phyloP scores from a whole-genome alignment of 1,284 basidiomycete species.

The Ustanciosporium gigantosporum region DNA sequence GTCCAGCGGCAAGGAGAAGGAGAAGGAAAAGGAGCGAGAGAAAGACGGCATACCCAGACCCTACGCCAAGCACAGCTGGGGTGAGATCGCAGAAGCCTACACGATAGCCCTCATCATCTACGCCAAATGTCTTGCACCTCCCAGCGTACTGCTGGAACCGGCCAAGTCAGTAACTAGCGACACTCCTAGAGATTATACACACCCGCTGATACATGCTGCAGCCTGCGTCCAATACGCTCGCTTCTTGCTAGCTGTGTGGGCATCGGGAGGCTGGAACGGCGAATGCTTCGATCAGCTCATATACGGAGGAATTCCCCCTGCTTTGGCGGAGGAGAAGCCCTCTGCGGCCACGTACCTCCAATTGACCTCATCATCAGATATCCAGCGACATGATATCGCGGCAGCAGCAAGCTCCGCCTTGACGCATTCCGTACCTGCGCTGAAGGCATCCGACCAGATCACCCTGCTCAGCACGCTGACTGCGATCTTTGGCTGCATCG shows the following conservation, averaged over 20 bases:
- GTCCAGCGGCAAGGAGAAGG: slow-evolving; percentile 38
- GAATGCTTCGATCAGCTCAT: slow-evolving; percentile 59
- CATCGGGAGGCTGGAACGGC: slow-evolving; percentile 56
- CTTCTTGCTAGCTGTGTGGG: slow-evolving; percentile 57
- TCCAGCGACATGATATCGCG: slow-evolving; percentile 54
- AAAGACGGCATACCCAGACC: slow-evolving; percentile 39
- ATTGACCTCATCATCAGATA: slow-evolving; percentile 40
- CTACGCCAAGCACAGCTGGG: slow-evolving; percentile 46
- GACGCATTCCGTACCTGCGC: slow-evolving; percentile 47
- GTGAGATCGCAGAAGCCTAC: slow-evolving; percentile 57
- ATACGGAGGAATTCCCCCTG: slow-evolving; percentile 56
- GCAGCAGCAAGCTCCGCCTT: slow-evolving; percentile 44
- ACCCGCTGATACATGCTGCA: slow-evolving; percentile 54
- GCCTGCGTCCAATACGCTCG: slow-evolving; percentile 55
- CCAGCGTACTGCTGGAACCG: slow-evolving; percentile 44
- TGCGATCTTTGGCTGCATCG: slow-evolving; percentile 51
- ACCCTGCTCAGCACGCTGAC: slow-evolving; percentile 45
- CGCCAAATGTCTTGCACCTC: slow-evolving; percentile 57
- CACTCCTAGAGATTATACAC: slow-evolving; percentile 57
- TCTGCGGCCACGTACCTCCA: slow-evolving; percentile 34
- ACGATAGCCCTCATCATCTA: slow-evolving; percentile 54
- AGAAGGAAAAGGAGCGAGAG: slow-evolving; percentile 46
- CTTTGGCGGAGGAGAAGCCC: slow-evolving; percentile 46
- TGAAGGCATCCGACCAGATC: slow-evolving; percentile 55
- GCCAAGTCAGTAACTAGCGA: slow-evolving; percentile 51